phyloP scores from a whole-genome alignment of 2,329 filamentous ascomycete genomes.

The Fusarium staphyleae region DNA sequence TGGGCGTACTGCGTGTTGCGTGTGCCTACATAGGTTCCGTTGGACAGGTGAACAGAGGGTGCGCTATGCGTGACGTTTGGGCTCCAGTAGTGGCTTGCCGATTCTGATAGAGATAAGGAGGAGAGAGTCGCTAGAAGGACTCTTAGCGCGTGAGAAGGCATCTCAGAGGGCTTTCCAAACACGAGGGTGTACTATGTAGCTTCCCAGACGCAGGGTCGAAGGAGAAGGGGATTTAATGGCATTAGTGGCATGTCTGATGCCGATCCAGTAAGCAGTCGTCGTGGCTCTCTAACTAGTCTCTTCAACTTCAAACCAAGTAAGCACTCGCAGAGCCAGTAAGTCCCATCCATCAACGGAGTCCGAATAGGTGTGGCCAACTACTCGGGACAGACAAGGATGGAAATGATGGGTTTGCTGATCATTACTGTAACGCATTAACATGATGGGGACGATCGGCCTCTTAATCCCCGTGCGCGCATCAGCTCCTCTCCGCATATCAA shows the following conservation, averaged over 20 bases:
- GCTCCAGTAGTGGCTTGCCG: not conserved
- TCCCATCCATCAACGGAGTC: too few species aligned
- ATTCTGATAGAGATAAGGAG: slow-evolving; percentile 12
- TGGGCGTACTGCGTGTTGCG: slow-evolving; percentile 47
- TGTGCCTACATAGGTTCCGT: slow-evolving; percentile 57
- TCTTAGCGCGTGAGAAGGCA: slow-evolving; percentile 24
- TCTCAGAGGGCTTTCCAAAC: slow-evolving; percentile 5
- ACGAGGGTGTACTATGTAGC: not conserved
- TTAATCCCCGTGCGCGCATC: too few species aligned
- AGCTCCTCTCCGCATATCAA: too few species aligned
- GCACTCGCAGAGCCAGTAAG: too few species aligned
- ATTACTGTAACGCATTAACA: too few species aligned
- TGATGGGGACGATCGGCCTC: too few species aligned
- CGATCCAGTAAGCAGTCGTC: slow-evolving; percentile 2
- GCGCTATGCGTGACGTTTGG: not conserved
- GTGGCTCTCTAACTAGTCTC: not conserved
- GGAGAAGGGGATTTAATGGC: not conserved
- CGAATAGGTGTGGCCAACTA: not conserved
- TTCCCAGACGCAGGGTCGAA: slow-evolving; percentile 12
- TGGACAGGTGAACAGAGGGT: slow-evolving; percentile 36
- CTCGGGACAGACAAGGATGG: too few species aligned
- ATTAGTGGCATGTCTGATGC: slow-evolving; percentile 3
- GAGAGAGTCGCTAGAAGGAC: slow-evolving; percentile 25
- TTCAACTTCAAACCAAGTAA: too few species aligned
- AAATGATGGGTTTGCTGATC: too few species aligned